Percentiles rank a stretch among this genome's conserved stretches.
These are phyloP conservation scores for Pythium aphanidermatum DNA, from an alignment of 352 stramenopile genomes.

Conservation along the genomic window DNA sequence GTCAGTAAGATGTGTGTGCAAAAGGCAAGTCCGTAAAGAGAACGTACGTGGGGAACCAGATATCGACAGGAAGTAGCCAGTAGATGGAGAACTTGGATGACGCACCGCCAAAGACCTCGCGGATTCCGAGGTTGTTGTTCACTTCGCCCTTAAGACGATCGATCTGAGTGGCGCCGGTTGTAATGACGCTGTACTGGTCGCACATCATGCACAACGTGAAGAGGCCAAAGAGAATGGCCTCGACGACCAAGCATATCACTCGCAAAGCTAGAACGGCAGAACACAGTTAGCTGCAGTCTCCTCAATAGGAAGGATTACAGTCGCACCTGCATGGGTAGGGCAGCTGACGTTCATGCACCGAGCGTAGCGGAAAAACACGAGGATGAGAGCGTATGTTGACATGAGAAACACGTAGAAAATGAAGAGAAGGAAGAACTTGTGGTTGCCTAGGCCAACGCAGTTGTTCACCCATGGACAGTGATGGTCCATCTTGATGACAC, in stretches of 20 bases:
- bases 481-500: slow-evolving; percentile 99
- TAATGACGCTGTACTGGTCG: slow-evolving; percentile 97
- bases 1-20: neutral
- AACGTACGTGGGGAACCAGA: slow-evolving; percentile 82
- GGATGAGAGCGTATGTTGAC: slow-evolving; percentile 91
- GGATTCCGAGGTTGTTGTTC: slow-evolving; percentile 63
- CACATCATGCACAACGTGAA: slow-evolving; percentile 99
- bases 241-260: slow-evolving; percentile 82
- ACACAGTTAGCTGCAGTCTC: neutral
- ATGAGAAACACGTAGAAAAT: slow-evolving; percentile 93
- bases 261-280: slow-evolving; percentile 34
- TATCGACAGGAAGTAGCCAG: slow-evolving; percentile 81
- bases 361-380: slow-evolving; percentile 90
- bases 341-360: slow-evolving; percentile 81
- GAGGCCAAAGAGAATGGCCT: slow-evolving; percentile 94
- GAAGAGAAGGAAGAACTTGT: slow-evolving; percentile 94
- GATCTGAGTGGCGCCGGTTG: slow-evolving; percentile 95
- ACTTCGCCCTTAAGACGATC: slow-evolving; percentile 94
- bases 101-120: slow-evolving; percentile 74
- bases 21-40: neutral
- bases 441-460: slow-evolving; percentile 98
- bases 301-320: neutral
- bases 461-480: slow-evolving; percentile 99
- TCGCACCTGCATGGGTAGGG: slow-evolving; percentile 46
- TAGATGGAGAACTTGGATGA: slow-evolving; percentile 53